Evolutionary conservation across 1,139 yeast species (phyloP).

Genomic region (Saccharomyces hybrid): DNA sequence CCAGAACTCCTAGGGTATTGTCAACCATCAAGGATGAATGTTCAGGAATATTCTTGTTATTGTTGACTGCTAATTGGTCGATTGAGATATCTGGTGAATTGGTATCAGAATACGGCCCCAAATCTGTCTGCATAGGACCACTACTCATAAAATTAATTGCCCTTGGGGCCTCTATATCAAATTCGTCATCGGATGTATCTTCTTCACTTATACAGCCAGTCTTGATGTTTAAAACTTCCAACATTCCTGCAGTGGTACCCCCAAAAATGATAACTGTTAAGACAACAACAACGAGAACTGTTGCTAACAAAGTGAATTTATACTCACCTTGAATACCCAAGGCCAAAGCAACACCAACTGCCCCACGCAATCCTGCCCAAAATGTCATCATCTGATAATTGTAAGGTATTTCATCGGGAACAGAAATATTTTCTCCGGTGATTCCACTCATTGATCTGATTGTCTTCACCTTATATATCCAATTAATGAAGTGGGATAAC

Average conservation of each 20-base stretch:
- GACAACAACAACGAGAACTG: constrained; percentile 93
- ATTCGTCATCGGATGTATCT: constrained; percentile 87
- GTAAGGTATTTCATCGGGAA: constrained; percentile 88
- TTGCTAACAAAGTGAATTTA: constrained; percentile 81
- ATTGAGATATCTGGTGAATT: constrained; percentile 12
- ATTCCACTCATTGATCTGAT: constrained; percentile 23
- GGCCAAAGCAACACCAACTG: constrained; percentile 98
- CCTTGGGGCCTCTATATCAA: constrained; percentile 79
- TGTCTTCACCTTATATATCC: constrained; percentile 56
- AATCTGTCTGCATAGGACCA: constrained; percentile 7
- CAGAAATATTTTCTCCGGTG: constrained; percentile 37
- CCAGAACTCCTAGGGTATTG: not conserved
- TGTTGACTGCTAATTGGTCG: constrained; percentile 4
- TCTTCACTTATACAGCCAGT: constrained; percentile 82
- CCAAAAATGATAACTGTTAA: constrained; percentile 94
- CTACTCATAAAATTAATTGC: constrained; percentile 12
- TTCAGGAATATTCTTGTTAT: not conserved
- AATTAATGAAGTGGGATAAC: constrained; percentile 73
- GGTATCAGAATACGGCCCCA: constrained; percentile 24
- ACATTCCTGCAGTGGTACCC: constrained; percentile 97
- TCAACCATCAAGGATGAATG: not conserved
- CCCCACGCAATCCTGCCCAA: constrained; percentile 99
- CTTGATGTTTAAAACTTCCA: constrained; percentile 85
- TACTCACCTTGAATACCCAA: constrained; percentile 96
- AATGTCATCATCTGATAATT: constrained; percentile 98